Base-by-base conservation (phyloP, 2,329 filamentous ascomycete genomes). In the Emmonsiellopsis sp. region DNA sequence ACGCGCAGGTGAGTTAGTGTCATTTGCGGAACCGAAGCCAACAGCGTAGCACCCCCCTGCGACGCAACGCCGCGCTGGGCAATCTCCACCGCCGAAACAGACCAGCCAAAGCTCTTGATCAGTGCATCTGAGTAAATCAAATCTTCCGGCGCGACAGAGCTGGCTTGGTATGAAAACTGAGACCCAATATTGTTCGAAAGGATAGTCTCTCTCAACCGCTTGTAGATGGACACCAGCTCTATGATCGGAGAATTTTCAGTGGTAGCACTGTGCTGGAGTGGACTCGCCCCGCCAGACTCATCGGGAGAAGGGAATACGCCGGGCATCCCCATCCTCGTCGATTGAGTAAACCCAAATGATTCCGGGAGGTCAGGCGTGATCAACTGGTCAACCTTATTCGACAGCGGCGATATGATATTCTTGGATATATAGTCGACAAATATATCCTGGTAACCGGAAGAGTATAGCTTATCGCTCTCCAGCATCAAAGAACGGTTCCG, bases 1-100 rank as follows among this genome's bases (percentile, higher is more conserved):
- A 97, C 85, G 48, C 91, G 87, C 32, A 98, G 77, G 66, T 97
- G 90, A 1, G 88, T 93, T 55, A 98, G 74, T 1, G 82, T 80
- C 66, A 95, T 84, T 53, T 92, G 86, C 0, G 93, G 85, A 50
- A 97, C 86, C 62, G 85, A 90, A 59, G 92, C 86, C 17, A 97
- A 71, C 45, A 97, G 73, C 5, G 86, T 92, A 68, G 83, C 78
- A 52, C 87, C 85, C 46, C 81, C 79, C 58, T 86, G 81, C 21
- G 84, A 83, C 61, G 88, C 86, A 3, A 89, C 77, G 6, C 93
- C 93, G 61, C 93, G 86, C 67, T 96, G 90, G 58, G 91, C 85
- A 59, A 97, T 95, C 71, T 98, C 93, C 3, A 88, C 84, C 0
- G 90, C 84, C 7, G 90, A 85, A 55, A 98, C 90, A 0, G 91